Base-by-base conservation (phyloP, 1,284 basidiomycete species). In the Fomitopsis palustris region DNA sequence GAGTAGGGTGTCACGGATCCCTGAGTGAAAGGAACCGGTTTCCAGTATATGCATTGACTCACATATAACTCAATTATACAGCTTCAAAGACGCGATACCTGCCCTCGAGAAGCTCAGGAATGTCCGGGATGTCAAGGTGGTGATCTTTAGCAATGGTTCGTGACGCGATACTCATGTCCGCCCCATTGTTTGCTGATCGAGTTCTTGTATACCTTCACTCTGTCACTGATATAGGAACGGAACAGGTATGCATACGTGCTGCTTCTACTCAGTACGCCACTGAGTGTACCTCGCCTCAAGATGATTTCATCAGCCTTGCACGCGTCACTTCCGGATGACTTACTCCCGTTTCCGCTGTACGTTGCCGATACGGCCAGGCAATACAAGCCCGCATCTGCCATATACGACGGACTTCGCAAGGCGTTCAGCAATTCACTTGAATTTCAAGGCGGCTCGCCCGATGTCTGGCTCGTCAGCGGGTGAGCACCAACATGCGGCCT, bases 381-480 rank as follows among this genome's bases (percentile, higher is more conserved):
- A 8, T 74, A 71, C 61, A 75, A 73, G 54, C 73, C 72, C 3
- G 61, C 65, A 9, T 61, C 61, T 3, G 63, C 60, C 41, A 64
- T 73, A 23, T 75, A 74, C 54, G 33, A 67, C 4, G 66, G 61
- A 12, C 66, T 75, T 7, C 58, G 70, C 16, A 39, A 62, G 21
- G 52, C 56, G 41, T 53, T 69, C 35, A 69, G 64, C 14, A 58
- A 65, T 42, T 14, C 33, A 6, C 14, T 45, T 21, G 43, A 35
- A n/a, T 19, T 17, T 29, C n/a, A 29, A 29, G 19, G 39, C 31
- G 47, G 38, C 16, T 54, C 65, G n/a, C 54, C 64, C 27, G 51
- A 68, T 25, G 64, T 71, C n/a, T 74, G 69, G 67, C 66, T 75
- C 14, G 67, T 74, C 27, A 74, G 73, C 60, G 71, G 71, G 73